phyloP scores from a whole-genome alignment of 768 basidiomycete genomes.

The Tephrocybe sp. region DNA sequence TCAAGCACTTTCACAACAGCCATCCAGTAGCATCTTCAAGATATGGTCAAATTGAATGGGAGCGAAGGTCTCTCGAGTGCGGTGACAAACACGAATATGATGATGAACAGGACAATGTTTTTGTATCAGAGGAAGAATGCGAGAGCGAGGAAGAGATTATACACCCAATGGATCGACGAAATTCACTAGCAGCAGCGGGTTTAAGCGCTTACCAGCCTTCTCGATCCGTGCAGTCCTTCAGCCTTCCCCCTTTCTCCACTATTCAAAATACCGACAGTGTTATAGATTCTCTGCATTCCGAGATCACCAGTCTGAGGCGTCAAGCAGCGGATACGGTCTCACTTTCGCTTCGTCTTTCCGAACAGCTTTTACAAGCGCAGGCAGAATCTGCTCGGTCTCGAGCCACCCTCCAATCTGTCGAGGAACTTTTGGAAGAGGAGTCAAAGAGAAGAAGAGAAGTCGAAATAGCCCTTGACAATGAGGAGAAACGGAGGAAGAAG shows the following conservation, averaged over 20 bases:
- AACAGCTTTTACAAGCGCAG: slow-evolving; percentile 68
- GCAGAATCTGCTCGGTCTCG: slow-evolving; percentile 57
- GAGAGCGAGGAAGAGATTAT: slow-evolving; percentile 71
- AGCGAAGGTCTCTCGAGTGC: not conserved
- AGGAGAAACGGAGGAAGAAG: slow-evolving; percentile 40
- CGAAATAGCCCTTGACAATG: slow-evolving; percentile 52
- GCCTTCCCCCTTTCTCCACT: slow-evolving; percentile 44
- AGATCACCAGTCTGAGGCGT: slow-evolving; percentile 61
- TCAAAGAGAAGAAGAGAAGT: slow-evolving; percentile 55
- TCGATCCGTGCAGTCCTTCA: slow-evolving; percentile 29
- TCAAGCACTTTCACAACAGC: slow-evolving; percentile 8
- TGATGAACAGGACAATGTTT: slow-evolving; percentile 17
- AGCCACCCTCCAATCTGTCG: slow-evolving; percentile 52
- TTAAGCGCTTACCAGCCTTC: slow-evolving; percentile 33
- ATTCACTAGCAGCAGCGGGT: slow-evolving; percentile 30
- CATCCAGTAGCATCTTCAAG: slow-evolving; percentile 2
- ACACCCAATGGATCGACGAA: slow-evolving; percentile 44
- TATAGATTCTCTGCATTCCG: slow-evolving; percentile 64
- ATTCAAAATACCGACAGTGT: slow-evolving; percentile 40
- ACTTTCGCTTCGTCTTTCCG: slow-evolving; percentile 62
- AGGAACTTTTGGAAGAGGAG: slow-evolving; percentile 64
- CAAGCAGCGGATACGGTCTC: slow-evolving; percentile 71
- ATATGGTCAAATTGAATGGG: not conserved
- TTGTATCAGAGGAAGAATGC: slow-evolving; percentile 46
- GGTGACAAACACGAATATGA: slow-evolving; percentile 18